Base-by-base conservation (phyloP, 2,329 filamentous ascomycete species). In the Stagonosporopsis chrysanthemi region DNA sequence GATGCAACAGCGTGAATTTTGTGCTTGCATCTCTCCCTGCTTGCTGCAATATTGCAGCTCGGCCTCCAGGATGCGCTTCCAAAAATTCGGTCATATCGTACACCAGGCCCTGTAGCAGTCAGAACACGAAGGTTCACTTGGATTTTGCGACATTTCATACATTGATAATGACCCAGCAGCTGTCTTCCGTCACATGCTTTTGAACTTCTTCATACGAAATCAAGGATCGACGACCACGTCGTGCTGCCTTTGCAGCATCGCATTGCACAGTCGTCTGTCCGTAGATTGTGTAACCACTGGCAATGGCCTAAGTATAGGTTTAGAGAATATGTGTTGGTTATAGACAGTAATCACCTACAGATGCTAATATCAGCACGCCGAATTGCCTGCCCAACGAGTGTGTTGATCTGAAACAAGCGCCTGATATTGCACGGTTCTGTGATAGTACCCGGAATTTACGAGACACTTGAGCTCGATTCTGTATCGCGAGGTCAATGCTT, bases 121-220 rank as follows among this genome's bases (percentile, higher is more conserved):
- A 52, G 49, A 31, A 6, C 12, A 23, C 35, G n/a, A 14, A 6
- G 11, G 11, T 23, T 5, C 7, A 31, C 3, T 12, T 26, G 9
- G 11, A 31, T 6, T 8, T 9, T 7, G 8, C 5, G 14, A 23
- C 1, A 17, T 0, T 9, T 31, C 41, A 29, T 44, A 52, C 49
- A 36, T 52, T 23, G 11, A 52, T 52, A 11, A 52, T 31, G 23
- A 52, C 41, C 49, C 49, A 52, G 33, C 49, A 52, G 17, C 45
- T 17, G 12, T 52, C 49, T 17, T 52, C 40, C 3, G 49, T 38
- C 15, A 31, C 33, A 31, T 52, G 49, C 33, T 52, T 52, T 28
- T 39, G 40, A n/a, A 52, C 49, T 39, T 52, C 49, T 3, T 39
- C 49, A 29, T 38, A 52, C n/a, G 49, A 31, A 15, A 52, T 52